Evolutionary conservation across 345 rosid species (phyloP), one percentile per base, ranked within the genome.

Genomic region (Gossypium bickii): DNA sequence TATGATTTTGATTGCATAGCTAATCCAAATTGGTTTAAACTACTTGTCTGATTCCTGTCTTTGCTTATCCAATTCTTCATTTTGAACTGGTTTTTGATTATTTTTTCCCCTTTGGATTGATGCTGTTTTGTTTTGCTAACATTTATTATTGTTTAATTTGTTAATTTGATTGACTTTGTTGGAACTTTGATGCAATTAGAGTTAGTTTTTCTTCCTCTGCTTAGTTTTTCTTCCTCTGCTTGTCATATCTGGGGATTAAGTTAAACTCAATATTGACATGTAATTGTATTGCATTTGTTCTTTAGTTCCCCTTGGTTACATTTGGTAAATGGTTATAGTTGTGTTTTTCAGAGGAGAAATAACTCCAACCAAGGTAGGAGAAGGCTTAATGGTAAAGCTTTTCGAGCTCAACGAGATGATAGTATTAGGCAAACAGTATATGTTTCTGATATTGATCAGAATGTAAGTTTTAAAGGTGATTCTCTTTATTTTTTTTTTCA

Each of bases 401-500:
- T 78, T 70, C 80, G 84, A 81, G 85, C 89, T 57, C 92, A 88
- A 61, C 82, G 86, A 79, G 97, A 92, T 44, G 93, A 90, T 84
- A 87, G 88, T 60, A 51, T 88, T 70, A 85, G 87, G 49, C 86
- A 87, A 65, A 86, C 89, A 12, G 89, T 86, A 67, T 88, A 86
- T 82, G 90, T 88, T 77, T 85, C 92, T 20, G 89, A 86, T 75
- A 85, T 88, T 60, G 89, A 85, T 78, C 90, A 85, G 70, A 86
- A 78, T 71, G 92, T 86, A 70, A 76, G 87, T 79, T 47, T 34
- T 47, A 13, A 70, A n/a, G 70, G 24, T 48, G n/a, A 17, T 73
- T 34, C 29, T 45, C 12, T 61, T 15, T 53, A 9, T 51, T 12
- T 4, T 45, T 9, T 9, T 45, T 45, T 10, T 34, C 38, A 20